phyloP scores from a whole-genome alignment of 1,284 basidiomycete species.

The Singerocomus inundabilis region DNA sequence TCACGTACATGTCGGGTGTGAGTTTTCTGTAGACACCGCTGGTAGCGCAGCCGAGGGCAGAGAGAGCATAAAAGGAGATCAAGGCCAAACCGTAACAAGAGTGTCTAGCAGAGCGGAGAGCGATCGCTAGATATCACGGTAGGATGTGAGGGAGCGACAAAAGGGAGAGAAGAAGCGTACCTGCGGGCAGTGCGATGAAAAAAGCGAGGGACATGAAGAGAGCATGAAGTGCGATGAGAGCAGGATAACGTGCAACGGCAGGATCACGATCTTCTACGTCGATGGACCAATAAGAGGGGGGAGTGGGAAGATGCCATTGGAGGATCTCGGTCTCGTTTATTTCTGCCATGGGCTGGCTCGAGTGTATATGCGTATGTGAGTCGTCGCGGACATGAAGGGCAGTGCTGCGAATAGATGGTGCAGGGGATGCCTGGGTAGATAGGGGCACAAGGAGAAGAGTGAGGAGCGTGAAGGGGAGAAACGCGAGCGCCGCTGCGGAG shows the following conservation, averaged over 20 bases:
- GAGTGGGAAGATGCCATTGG: slow-evolving; percentile 61
- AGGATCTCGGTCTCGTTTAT: slow-evolving; percentile 75
- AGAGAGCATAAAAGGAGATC: slow-evolving; percentile 55
- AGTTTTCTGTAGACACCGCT: slow-evolving; percentile 69
- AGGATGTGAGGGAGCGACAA: background rate
- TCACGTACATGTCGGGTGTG: slow-evolving; percentile 74
- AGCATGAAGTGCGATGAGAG: slow-evolving; percentile 65
- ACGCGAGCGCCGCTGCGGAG: background rate
- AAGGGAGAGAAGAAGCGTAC: slow-evolving; percentile 41
- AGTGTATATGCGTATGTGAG: slow-evolving; percentile 45
- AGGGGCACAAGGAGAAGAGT: slow-evolving; percentile 19
- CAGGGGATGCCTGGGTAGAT: slow-evolving; percentile 16
- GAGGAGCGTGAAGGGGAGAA: background rate
- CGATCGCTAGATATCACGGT: slow-evolving; percentile 53
- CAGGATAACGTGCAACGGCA: slow-evolving; percentile 50
- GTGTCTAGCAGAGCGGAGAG: slow-evolving; percentile 71
- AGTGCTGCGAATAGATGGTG: background rate
- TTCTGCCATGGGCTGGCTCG: slow-evolving; percentile 49
- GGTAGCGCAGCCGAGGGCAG: slow-evolving; percentile 58
- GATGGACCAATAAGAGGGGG: slow-evolving; percentile 76
- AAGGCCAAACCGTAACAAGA: slow-evolving; percentile 55
- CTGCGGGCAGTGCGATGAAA: slow-evolving; percentile 71
- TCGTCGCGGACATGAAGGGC: slow-evolving; percentile 30
- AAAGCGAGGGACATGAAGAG: slow-evolving; percentile 72
- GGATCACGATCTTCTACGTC: slow-evolving; percentile 59